Base-by-base conservation (phyloP, 805 yeast species). In the Metschnikowia orientalis region DNA sequence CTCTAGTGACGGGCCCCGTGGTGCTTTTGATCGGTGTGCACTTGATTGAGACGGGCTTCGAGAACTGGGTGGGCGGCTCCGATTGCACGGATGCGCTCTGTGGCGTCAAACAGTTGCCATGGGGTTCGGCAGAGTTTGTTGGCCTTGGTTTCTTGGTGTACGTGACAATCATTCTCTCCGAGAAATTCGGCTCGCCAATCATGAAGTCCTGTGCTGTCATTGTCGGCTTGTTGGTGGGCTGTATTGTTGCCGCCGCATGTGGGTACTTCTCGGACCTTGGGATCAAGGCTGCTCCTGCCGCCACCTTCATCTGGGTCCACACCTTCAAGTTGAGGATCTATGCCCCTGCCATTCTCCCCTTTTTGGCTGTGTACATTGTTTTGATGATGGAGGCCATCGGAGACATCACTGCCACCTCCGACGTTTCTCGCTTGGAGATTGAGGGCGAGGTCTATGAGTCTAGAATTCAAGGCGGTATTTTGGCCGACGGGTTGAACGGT, bases 151-250 rank as follows among this genome's bases (percentile, higher is more conserved):
- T 88, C 69, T 61, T 80, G 23, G 95, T 86, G 9, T 83, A 74
- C 50, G 71, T 77, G 21, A 65, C 85, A 6, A 85, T 88, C 48
- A 68, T 87, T 37, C 37, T 86, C 21, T 73, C 81, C 50, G 95
- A 88, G 56, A 77, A 77, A 55, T 88, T 82, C 73, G 96, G 96
- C 19, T 78, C 95, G 18, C 96, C 96, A 39, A 82, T 87, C 49
- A 82, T 87, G 90, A 85, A 82, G 55, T 82, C 95, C 2, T 86
- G 95, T 71, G 90, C 95, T 1, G 95, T 87, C 32, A 83, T 88
- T 47, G 61, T 79, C 27, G 95, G 95, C 22, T 66, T 87, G 37
- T 61, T 88, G 16, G 77, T 84, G 24, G 95, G 95, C 23, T 87
- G 95, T 66, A 83, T 87, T 40, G 90, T 87, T 32, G 95, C 90